These are phyloP conservation scores for Tuctoria greenei DNA, from an alignment of 176 grass and related monocot genomes.

Conservation along the genomic window DNA sequence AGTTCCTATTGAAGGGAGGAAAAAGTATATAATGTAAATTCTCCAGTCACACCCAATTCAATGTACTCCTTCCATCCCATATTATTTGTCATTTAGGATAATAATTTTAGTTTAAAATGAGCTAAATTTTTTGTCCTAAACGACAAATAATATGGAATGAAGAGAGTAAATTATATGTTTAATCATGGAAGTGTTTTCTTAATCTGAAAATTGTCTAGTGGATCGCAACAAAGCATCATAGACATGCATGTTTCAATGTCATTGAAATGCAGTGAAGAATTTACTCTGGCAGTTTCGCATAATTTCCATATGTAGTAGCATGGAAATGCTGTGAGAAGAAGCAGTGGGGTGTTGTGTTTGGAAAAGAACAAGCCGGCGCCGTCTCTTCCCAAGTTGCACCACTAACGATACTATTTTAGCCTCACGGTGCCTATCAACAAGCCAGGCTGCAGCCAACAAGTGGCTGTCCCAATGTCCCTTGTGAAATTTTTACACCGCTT, in stretches of 20 bases:
- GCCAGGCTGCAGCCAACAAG: slow-evolving; percentile 8
- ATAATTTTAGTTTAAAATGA: too few species aligned
- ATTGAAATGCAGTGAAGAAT: neutral
- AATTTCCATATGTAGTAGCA: neutral
- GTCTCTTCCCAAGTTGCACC: slow-evolving; percentile 22
- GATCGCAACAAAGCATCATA: neutral
- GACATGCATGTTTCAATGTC: neutral
- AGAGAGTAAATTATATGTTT: neutral
- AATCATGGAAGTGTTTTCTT: neutral
- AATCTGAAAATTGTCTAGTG: neutral
- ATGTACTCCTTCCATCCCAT: too few species aligned
- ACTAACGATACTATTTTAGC: slow-evolving; percentile 27
- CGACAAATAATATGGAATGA: too few species aligned
- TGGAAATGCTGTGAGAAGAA: neutral
- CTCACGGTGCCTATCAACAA: slow-evolving; percentile 1
- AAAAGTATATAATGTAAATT: neutral
- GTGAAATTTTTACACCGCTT: slow-evolving; percentile 33
- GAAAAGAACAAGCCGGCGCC: slow-evolving; percentile 26
- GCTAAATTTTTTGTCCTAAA: too few species aligned
- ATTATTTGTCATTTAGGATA: too few species aligned
- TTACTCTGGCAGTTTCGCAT: neutral
- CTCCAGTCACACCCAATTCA: neutral
- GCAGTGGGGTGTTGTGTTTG: neutral
- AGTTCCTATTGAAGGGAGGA: neutral
- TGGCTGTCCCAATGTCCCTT: slow-evolving; percentile 17